Base-by-base conservation (phyloP, 2,329 filamentous ascomycete species). In the Colletotrichum navitas region DNA sequence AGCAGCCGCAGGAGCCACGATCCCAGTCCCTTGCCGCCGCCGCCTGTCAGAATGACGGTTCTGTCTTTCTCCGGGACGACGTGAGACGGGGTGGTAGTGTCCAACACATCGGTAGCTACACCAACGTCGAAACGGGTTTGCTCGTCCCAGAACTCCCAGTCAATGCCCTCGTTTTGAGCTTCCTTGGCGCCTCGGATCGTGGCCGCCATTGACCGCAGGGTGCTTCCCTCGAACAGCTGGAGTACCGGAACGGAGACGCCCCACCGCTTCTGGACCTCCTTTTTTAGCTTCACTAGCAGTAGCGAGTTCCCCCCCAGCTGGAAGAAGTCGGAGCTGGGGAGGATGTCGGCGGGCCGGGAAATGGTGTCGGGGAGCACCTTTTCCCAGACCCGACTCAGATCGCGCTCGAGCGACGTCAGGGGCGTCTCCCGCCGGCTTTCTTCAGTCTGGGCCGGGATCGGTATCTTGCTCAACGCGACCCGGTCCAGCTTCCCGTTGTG, bases 11-110 rank as follows among this genome's bases (percentile, higher is more conserved):
- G 75, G 29, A 88, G 66, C 11, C 80, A 68, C 4, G 74, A 63
- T 6, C 80, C 84, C 1, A 88, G 75, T 62, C 83, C 85, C 0
- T 81, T 82, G 1, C 81, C 81, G 1, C 80, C 77, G 1, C 84
- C 77, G 1, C 84, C 84, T 0, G 83, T 85, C 1, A 80, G 34
- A 7, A 16, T 5, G 6, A 47, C 5, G 7, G 2, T 47, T 16
- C 54, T 26, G 18, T 12, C 26, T 72, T 55, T 45, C 21, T 45
- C 21, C 3, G 21, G 43, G 21, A 45, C 43, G 7, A 45, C 3
- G 43, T 45, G 43, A 14, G 5, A 45, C 7, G 21, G 43, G 1
- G 18, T 5, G 7, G 43, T 5, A 12, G 41, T 5, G 21, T 45
- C 43, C 43, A 14, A 18, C 6, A 18, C 43, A 5, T 45, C 43